phyloP scores from a whole-genome alignment of 371 early-diverging fungal genomes.

The Coemansia sp. region DNA sequence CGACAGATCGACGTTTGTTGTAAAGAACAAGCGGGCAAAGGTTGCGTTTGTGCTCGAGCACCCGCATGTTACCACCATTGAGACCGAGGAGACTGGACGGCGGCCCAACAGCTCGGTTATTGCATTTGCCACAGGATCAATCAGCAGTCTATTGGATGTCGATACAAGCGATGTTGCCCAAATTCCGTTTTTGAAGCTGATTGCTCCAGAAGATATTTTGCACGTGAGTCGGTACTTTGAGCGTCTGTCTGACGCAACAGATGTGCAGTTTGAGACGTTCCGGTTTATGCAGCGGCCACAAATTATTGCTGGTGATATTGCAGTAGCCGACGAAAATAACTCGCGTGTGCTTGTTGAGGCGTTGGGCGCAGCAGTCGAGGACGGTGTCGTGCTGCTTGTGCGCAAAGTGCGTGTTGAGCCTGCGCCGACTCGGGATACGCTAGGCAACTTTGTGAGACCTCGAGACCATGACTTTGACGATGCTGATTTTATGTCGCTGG shows the following conservation, averaged over 20 bases:
- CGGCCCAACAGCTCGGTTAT: slow-evolving; percentile 32
- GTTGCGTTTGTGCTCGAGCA: slow-evolving; percentile 39
- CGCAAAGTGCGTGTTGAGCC: slow-evolving; percentile 13
- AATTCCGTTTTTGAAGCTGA: slow-evolving; percentile 32
- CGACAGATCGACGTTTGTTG: slow-evolving; percentile 24
- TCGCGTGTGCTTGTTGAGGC: slow-evolving; percentile 28
- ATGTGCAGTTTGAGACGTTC: slow-evolving; percentile 39
- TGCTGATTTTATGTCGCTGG: slow-evolving; percentile 21
- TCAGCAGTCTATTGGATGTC: slow-evolving; percentile 29
- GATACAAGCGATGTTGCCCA: slow-evolving; percentile 28
- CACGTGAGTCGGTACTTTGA: slow-evolving; percentile 26
- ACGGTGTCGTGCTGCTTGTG: slow-evolving; percentile 33
- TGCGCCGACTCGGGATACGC: slow-evolving; percentile 16
- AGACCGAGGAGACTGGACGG: slow-evolving; percentile 8
- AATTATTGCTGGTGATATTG: slow-evolving; percentile 32
- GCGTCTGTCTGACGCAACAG: slow-evolving; percentile 20
- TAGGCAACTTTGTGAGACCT: slow-evolving; percentile 16
- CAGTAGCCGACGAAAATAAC: slow-evolving; percentile 21
- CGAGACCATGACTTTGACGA: slow-evolving; percentile 19
- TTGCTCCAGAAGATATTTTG: slow-evolving; percentile 37
- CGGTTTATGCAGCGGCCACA: slow-evolving; percentile 28
- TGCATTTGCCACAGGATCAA: slow-evolving; percentile 37
- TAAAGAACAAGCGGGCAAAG: slow-evolving; percentile 21
- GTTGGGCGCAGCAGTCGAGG: slow-evolving; percentile 34
- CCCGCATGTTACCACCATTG: slow-evolving; percentile 11